Base-by-base conservation (phyloP, 2,329 filamentous ascomycete species). In the Sarocladiaceae sp. region DNA sequence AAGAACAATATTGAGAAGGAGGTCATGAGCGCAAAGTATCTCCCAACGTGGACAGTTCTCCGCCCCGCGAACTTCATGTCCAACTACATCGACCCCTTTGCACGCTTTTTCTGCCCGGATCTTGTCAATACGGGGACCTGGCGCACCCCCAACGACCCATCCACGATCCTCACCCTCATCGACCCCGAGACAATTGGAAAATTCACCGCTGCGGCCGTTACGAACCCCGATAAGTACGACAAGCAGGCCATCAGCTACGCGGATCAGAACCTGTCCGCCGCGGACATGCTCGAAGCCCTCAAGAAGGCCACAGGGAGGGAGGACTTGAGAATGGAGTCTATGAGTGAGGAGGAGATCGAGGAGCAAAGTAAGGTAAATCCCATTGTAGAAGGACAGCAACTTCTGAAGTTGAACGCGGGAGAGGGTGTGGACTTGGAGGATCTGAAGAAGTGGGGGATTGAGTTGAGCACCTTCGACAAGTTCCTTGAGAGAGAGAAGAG, bases 1-100 rank as follows among this genome's bases (percentile, higher is more conserved):
- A 78, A 78, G 51, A 52, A 58, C 15, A 52, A 53, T 1, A 62
- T 73, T 18, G 73, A 77, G 48, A 47, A 58, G 1, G 56, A 57
- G 16, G 53, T 72, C 4, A 56, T 61, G 15, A 44, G 50, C 9
- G 53, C 57, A 1, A 63, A 63, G 2, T 67, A 73, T 46, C 23
- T 41, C 12, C 48, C 62, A 12, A 49, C 54, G 6, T 76, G 68
- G 65, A 75, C 73, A 0, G 63, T 77, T 18, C 53, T 78, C 2
- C 68, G 71, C 2, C 70, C 71, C 0, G 69, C 66, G 1, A 66
- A 62, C 51, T 77, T 78, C 59, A 72, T 74, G 66, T 60, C 64
- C 16, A 78, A 78, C 51, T 70, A 68, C 48, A 39, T 75, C 4
- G 45, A 56, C 3, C 72, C 72, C 3, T 56, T 66, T 10, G 63